Evolutionary conservation across 495 filamentous ascomycete species (phyloP), one percentile per base, ranked within the genome.

Genomic region (Trichoderma gamsii): DNA sequence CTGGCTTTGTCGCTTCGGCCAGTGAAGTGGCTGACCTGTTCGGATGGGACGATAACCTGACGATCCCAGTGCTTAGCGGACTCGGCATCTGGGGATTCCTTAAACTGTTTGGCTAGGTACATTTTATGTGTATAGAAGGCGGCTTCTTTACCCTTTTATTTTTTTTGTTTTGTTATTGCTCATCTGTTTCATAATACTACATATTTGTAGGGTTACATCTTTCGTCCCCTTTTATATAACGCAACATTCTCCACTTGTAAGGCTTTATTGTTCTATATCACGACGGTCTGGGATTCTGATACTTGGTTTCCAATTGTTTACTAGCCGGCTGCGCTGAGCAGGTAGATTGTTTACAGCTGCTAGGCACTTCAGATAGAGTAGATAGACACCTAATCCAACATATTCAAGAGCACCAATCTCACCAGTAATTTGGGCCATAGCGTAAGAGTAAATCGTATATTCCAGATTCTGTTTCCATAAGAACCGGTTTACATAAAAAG

Each of bases 11-110:
- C 67, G 96, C 92, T 15, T 89, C 91, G 65, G 86, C 87, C 41
- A 97, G 92, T 75, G 95, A 99, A 79, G 92, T 94, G 38, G 83
- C 96, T 66, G 92, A 98, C 79, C 71, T 97, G 0, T 97, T 90
- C 75, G 89, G 91, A 35, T 91, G 91, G 91, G 95, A 99, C 75
- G 95, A 99, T 80, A 99, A 99, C 78, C 81, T 98, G 69, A 97
- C 94, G 44, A 99, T 99, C 76, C 95, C 95, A 15, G 87, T 96
- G 49, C 79, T 99, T 65, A 97, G 92, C 75, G 92, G 92, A 16
- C 75, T 96, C 18, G 94, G 95, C 11, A 87, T 99, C 64, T 97
- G 91, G 90, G 92, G 90, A 0, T 96, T 99, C 76, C 80, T 98
- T 74, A 97, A 93, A 81, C 74, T 93, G 52, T 97, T 98, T 84